Percentiles rank a stretch among this genome's conserved stretches.
Conservation (phyloP, 2,329 filamentous ascomycete species). For the Beauveria varroae region DNA sequence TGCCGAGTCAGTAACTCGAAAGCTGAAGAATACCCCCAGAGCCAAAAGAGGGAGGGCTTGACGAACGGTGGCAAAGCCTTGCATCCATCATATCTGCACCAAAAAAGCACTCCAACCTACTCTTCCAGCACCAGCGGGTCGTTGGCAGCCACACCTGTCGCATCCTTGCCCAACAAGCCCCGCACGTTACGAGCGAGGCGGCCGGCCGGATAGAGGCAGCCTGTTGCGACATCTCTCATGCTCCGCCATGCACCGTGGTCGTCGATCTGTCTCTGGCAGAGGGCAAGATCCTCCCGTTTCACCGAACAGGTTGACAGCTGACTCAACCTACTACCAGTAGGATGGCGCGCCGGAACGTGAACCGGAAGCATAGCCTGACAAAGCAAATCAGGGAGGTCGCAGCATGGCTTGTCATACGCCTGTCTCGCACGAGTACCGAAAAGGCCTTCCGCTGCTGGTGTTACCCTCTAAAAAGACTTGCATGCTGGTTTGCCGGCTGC, state of each 20-base stretch:
- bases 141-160: slow-evolving; percentile 2
- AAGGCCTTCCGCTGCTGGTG: background rate
- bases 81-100: background rate
- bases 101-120: background rate
- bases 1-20: background rate
- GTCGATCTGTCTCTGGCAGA: slow-evolving; percentile 3
- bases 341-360: background rate
- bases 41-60: background rate
- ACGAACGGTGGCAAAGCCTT: background rate
- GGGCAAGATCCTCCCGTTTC: slow-evolving; percentile 7
- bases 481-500: background rate
- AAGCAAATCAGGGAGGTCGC: background rate
- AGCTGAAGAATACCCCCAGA: background rate
- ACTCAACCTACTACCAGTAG: background rate
- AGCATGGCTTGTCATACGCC: background rate
- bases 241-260: background rate
- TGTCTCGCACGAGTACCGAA: background rate
- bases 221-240: background rate
- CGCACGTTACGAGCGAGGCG: slow-evolving; percentile 3
- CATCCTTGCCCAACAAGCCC: background rate
- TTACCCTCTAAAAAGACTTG: background rate
- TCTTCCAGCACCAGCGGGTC: background rate
- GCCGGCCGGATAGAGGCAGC: background rate
- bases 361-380: background rate
- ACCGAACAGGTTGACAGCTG: background rate